phyloP scores from a whole-genome alignment of 2,329 filamentous ascomycete species.

The Colletotrichum salicis region DNA sequence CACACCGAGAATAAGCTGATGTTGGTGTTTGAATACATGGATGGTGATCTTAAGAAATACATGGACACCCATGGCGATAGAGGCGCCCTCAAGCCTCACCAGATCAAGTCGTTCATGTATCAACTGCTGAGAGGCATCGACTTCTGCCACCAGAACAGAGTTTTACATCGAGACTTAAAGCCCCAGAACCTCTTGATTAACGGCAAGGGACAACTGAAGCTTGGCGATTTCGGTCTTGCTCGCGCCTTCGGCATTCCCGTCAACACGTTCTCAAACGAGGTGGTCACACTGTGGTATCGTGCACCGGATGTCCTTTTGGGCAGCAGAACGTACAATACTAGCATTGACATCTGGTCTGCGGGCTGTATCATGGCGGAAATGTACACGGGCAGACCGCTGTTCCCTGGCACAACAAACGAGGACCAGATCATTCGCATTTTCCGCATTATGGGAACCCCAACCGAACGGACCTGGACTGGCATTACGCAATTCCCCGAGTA shows the following conservation, averaged over 20 bases:
- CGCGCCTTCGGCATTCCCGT: constrained; percentile 96
- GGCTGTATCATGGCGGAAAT: constrained; percentile 99
- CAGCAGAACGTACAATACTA: constrained; percentile 97
- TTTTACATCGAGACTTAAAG: constrained; percentile 94
- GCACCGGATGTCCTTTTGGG: constrained; percentile 95
- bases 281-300: constrained; percentile 97
- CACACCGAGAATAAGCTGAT: constrained; percentile 99
- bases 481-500: constrained; percentile 98
- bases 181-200: constrained; percentile 98
- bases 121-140: constrained; percentile 95
- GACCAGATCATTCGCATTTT: constrained; percentile 98
- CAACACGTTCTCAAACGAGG: constrained; percentile 98
- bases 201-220: constrained; percentile 86
- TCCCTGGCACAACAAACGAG: constrained; percentile 97
- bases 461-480: constrained; percentile 93
- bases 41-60: constrained; percentile 97
- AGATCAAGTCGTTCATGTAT: constrained; percentile 99
- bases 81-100: constrained; percentile 85
- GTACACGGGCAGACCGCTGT: constrained; percentile 95
- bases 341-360: constrained; percentile 99
- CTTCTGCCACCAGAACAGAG: constrained; percentile 97
- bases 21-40: constrained; percentile 99
- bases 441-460: constrained; percentile 97
- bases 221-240: constrained; percentile 94
- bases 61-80: constrained; percentile 95